Evolutionary conservation across 768 basidiomycete genomes (phyloP).

Genomic region (Gloeopeniophorella convolvens): DNA sequence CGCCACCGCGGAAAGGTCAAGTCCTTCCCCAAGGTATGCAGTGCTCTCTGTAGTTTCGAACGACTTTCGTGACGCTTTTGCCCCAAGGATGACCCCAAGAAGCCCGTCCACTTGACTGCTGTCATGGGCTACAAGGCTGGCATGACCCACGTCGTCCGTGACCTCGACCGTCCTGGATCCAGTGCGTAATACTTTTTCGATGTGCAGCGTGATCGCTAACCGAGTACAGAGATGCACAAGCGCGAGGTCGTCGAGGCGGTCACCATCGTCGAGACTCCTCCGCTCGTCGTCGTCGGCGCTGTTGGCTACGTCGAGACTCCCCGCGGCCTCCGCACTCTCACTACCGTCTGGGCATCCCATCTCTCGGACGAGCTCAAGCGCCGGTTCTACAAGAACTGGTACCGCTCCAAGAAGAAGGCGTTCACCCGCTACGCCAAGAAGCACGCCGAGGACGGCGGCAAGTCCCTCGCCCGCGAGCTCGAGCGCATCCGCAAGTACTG

Average conservation of each 20-base stretch:
- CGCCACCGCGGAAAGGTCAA: constrained; percentile 99
- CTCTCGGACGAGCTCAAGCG: constrained; percentile 97
- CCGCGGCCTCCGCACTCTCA: constrained; percentile 96
- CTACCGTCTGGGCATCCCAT: constrained; percentile 98
- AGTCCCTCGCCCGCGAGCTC: constrained; percentile 89
- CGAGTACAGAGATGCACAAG: constrained; percentile 92
- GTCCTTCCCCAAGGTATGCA: constrained; percentile 91
- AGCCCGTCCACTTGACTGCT: constrained; percentile 97
- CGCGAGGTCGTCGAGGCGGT: constrained; percentile 98
- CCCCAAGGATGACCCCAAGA: constrained; percentile 94
- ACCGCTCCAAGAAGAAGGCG: constrained; percentile 99
- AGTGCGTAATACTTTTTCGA: constrained; percentile 52
- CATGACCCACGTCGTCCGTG: constrained; percentile 99
- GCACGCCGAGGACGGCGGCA: constrained; percentile 91
- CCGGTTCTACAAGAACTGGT: constrained; percentile 99
- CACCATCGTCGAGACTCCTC: constrained; percentile 92
- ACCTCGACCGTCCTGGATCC: constrained; percentile 98
- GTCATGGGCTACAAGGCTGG: constrained; percentile 99
- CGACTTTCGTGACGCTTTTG: neutral
- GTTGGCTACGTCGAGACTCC: constrained; percentile 99
- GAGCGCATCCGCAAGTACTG: constrained; percentile 99
- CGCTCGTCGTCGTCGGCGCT: constrained; percentile 93
- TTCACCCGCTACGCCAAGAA: constrained; percentile 99
- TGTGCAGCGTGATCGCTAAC: neutral
- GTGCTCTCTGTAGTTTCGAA: neutral